Percentiles rank a stretch among this genome's conserved stretches.
Evolutionary conservation across 768 basidiomycete genomes (phyloP).

Genomic region (Tremella yokohamensis): DNA sequence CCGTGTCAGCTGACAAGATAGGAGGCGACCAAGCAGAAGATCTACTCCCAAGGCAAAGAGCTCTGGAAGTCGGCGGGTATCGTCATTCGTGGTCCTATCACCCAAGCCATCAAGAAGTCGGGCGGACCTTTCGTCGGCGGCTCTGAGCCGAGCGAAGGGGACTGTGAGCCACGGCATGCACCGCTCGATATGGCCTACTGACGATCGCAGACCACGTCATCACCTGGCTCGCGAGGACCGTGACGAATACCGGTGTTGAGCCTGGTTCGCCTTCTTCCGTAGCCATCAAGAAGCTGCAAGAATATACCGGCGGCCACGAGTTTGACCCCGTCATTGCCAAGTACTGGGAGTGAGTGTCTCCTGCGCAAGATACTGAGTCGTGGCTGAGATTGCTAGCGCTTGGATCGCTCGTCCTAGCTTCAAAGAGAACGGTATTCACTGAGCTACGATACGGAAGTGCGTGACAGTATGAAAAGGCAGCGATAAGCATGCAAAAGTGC

Average conservation of each 20-base stretch:
- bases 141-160: slow-evolving; percentile 32
- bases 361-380: not conserved
- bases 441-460: not conserved
- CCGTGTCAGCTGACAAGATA: slow-evolving; percentile 12
- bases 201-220: slow-evolving; percentile 36
- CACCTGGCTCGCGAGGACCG: slow-evolving; percentile 40
- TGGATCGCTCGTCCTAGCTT: slow-evolving; percentile 40
- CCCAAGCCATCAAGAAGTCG: slow-evolving; percentile 44
- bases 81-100: slow-evolving; percentile 35
- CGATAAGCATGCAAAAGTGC: no score
- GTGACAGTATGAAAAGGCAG: not conserved
- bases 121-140: slow-evolving; percentile 37
- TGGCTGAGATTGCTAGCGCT: slow-evolving; percentile 21
- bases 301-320: slow-evolving; percentile 38
- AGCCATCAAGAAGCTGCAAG: slow-evolving; percentile 32
- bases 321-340: slow-evolving; percentile 39
- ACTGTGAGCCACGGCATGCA: slow-evolving; percentile 28
- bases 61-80: slow-evolving; percentile 44
- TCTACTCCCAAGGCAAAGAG: slow-evolving; percentile 27
- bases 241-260: slow-evolving; percentile 35
- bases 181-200: not conserved
- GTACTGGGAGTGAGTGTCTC: slow-evolving; percentile 44
- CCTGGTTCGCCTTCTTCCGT: slow-evolving; percentile 26
- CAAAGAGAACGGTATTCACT: slow-evolving; percentile 36
- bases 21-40: slow-evolving; percentile 27